Evolutionary conservation across 164 flowering plant species (phyloP).

Genomic region (Warburgia ugandensis): DNA sequence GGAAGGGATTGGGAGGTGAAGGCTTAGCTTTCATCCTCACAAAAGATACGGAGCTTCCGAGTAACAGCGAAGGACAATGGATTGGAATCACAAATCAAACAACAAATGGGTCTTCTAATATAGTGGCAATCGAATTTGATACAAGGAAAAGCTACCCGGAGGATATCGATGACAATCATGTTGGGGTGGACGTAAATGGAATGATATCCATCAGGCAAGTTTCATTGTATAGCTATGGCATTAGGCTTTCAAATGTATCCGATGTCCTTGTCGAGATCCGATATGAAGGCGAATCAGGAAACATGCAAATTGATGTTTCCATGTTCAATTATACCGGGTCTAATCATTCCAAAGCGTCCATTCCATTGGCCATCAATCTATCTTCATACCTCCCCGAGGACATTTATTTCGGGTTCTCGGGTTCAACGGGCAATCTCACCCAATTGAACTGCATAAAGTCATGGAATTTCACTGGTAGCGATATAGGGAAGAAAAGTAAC

Average conservation of each 20-base stretch:
- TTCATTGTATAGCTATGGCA: constrained; percentile 14
- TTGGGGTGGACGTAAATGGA: constrained; percentile 40
- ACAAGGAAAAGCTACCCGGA: constrained; percentile 37
- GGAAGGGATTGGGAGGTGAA: constrained; percentile 34
- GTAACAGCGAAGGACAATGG: constrained; percentile 44
- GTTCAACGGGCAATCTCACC: constrained; percentile 38
- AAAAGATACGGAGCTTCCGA: constrained; percentile 17
- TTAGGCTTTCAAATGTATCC: constrained; percentile 15
- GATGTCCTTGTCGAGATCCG: constrained; percentile 15
- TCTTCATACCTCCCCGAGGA: constrained; percentile 26
- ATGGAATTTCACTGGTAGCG: constrained; percentile 34
- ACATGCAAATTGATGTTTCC: constrained; percentile 18
- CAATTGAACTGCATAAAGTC: constrained; percentile 36
- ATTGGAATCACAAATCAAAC: constrained; percentile 42
- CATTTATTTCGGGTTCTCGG: constrained; percentile 48
- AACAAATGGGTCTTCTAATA: constrained; percentile 20
- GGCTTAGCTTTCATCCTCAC: constrained; percentile 52
- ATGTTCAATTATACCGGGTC: constrained; percentile 2
- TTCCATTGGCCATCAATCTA: constrained; percentile 28
- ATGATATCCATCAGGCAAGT: constrained; percentile 21
- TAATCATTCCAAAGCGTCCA: background rate
- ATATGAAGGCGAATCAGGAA: constrained; percentile 26
- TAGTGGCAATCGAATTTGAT: constrained; percentile 57
- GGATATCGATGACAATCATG: constrained; percentile 46
- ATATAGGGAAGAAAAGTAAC: constrained; percentile 1